Percentiles rank a stretch among this genome's conserved stretches.
Conservation (phyloP, 441 rosid genomes). For the Kokia cookei region DNA sequence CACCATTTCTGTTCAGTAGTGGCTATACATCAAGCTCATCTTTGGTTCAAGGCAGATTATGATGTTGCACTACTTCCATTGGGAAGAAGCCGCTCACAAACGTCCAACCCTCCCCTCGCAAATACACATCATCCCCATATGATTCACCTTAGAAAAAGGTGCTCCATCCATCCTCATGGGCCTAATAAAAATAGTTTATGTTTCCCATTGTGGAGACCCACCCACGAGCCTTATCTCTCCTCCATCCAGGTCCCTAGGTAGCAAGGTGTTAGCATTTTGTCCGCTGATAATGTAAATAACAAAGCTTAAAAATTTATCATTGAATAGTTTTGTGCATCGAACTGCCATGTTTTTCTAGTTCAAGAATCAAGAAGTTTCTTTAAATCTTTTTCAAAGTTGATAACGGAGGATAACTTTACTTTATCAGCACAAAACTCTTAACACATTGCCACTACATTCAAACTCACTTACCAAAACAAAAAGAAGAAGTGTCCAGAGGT, state of each 20-base stretch:
- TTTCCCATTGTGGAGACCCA: slow-evolving; percentile 13
- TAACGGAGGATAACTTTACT: no score
- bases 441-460: no score
- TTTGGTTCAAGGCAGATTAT: background rate
- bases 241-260: slow-evolving; percentile 14
- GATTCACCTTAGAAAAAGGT: background rate
- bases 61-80: slow-evolving; percentile 21
- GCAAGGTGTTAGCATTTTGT: slow-evolving; percentile 23
- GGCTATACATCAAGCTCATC: slow-evolving; percentile 5
- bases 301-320: no score
- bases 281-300: no score
- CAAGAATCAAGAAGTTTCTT: no score
- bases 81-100: slow-evolving; percentile 20
- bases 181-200: background rate
- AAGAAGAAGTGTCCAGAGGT: background rate
- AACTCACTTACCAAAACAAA: background rate
- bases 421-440: no score
- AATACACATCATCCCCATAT: background rate
- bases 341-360: no score
- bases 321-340: no score
- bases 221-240: slow-evolving; percentile 24
- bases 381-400: no score
- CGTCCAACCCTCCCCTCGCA: background rate
- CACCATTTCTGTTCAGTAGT: background rate
- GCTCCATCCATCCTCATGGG: background rate